A percentile compares a stretch with the other conserved stretches of the same genome.
phyloP scores from a whole-genome alignment of 257 asterid genomes.

The Solanum sitiens region DNA sequence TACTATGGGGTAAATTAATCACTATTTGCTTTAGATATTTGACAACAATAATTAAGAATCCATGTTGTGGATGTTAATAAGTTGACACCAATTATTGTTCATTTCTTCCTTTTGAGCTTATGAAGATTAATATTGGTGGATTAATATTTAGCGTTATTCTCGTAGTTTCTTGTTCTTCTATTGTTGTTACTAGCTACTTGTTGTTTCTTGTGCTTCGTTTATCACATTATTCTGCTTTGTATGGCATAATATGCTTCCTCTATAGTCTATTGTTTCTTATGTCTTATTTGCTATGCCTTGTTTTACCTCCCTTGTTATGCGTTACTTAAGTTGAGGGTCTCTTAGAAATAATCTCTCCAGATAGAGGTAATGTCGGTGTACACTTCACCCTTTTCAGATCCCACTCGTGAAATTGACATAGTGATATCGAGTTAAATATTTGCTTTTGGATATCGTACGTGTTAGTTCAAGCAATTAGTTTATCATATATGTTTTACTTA shows the following conservation, averaged over 20 bases:
- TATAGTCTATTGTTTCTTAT: not conserved
- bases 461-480: not conserved
- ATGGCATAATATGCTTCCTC: not conserved
- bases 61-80: not conserved
- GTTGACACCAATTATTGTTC: not conserved
- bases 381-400: not conserved
- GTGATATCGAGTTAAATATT: not conserved
- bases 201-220: not conserved
- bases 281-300: not conserved
- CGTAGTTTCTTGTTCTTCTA: not conserved
- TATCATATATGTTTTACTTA: not conserved
- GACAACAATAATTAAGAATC: not conserved
- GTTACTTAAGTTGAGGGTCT: not conserved
- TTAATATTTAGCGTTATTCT: not conserved
- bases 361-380: not conserved
- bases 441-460: not conserved
- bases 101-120: not conserved
- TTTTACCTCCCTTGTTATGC: not conserved
- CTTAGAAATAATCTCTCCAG: not conserved
- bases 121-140: not conserved
- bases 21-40: not conserved
- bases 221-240: not conserved
- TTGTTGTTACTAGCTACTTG: not conserved
- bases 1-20: conserved; percentile 62
- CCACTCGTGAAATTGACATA: not conserved